Evolutionary conservation across 2,329 filamentous ascomycete genomes (phyloP), one percentile per base, ranked within the genome.

Genomic region (Lecanicillium sp.): DNA sequence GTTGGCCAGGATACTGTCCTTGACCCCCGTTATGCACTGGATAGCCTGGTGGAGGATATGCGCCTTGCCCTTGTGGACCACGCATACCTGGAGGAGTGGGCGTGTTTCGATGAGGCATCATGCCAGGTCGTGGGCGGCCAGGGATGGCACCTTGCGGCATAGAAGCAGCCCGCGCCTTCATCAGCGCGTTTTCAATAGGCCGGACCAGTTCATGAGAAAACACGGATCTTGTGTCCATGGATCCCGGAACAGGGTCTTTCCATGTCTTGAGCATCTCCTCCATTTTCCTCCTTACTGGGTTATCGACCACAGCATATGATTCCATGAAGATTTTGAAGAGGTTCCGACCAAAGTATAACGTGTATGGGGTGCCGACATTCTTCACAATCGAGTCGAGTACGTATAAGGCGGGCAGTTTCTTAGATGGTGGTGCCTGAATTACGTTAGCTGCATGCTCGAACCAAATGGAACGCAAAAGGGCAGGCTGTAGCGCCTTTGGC

Each of bases 331-430:
- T 97, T 51, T 82, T 78, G 63, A 90, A 97, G 29, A 98, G 77
- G 55, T 90, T 90, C 29, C 87, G 82, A 37, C 89, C 87, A 48
- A 98, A 84, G 60, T 95, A 97, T 11, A 97, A 73, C 0, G 90
- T 97, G 62, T 98, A 98, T 7, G 92, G 92, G 1, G 90, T 96
- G 44, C 92, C 92, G 45, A 98, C 88, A 68, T 98, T 97, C 65
- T 98, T 98, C 57, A 94, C 89, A 45, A 98, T 90, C 13, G 90
- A 97, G 65, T 98, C 92, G 56, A 98, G 81, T 48, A 98, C 87
- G 64, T 97, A 98, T 19, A 98, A 74, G n/a, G 92, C 87, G 14
- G 92, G 89, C 3, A 98, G 71, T 57, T 97, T 98, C 61, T 88
- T 89, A 44, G 79, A 75, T 29, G 92, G 88, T 33, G 87, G 78